Percentiles rank a stretch among this genome's conserved stretches.
phyloP scores from a whole-genome alignment of 164 flowering plant species.

The Saururus chinensis region DNA sequence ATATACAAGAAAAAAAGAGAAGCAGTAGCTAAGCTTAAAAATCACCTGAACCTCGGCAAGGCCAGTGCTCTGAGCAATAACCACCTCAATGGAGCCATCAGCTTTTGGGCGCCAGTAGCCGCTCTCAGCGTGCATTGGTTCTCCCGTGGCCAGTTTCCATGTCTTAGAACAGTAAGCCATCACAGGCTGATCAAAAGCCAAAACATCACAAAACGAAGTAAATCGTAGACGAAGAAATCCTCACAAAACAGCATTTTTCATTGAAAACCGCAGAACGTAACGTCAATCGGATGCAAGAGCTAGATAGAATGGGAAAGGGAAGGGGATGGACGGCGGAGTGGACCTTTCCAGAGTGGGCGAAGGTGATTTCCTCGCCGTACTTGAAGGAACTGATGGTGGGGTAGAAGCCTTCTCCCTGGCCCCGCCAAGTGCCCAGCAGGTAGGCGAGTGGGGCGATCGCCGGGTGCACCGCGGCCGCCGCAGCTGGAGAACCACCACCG shows the following conservation, averaged over 20 bases:
- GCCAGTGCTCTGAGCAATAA: slow-evolving; percentile 76
- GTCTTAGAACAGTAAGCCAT: slow-evolving; percentile 57
- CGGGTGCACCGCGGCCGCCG: slow-evolving; percentile 29
- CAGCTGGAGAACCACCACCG: neutral
- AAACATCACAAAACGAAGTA: neutral
- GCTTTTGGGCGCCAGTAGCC: slow-evolving; percentile 73
- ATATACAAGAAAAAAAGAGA: neutral
- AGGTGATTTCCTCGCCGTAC: slow-evolving; percentile 53
- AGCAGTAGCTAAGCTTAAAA: neutral
- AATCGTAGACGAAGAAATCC: neutral
- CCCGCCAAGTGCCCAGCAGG: slow-evolving; percentile 63
- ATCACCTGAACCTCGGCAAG: slow-evolving; percentile 68
- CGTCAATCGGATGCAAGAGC: neutral
- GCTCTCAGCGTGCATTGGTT: slow-evolving; percentile 73
- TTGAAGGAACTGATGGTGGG: slow-evolving; percentile 61
- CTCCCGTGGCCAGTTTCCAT: slow-evolving; percentile 58
- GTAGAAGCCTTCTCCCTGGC: slow-evolving; percentile 59
- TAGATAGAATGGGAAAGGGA: neutral
- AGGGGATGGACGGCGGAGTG: no score
- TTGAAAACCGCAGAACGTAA: no score
- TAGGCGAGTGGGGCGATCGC: slow-evolving; percentile 35
- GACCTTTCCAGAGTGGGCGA: slow-evolving; percentile 49
- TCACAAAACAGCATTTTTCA: no score
- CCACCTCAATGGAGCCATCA: slow-evolving; percentile 64
- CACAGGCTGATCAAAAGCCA: slow-evolving; percentile 44